phyloP scores from a whole-genome alignment of 495 filamentous ascomycete species.

The Arthonia radiata region DNA sequence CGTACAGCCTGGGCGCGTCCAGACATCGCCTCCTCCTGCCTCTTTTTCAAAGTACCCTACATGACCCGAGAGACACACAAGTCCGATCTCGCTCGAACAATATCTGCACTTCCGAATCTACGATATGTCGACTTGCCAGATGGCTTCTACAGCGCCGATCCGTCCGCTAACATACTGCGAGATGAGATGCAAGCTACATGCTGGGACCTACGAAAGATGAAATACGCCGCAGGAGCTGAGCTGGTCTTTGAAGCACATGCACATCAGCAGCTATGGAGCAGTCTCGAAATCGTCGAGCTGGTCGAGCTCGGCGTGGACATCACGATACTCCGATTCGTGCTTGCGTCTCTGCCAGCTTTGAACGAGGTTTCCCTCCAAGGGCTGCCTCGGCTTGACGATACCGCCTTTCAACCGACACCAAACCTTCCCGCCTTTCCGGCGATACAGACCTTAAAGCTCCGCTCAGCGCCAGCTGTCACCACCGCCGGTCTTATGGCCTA shows the following conservation, averaged over 20 bases:
- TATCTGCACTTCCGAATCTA: constrained; percentile 64
- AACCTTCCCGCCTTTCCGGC: constrained; percentile 42
- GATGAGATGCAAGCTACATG: constrained; percentile 68
- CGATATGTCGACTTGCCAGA: constrained; percentile 82
- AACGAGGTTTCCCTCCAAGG: constrained; percentile 46
- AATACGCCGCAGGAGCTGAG: constrained; percentile 55
- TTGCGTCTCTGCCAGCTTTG: constrained; percentile 39
- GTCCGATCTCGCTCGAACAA: constrained; percentile 57
- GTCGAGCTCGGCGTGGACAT: constrained; percentile 48
- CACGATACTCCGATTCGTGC: constrained; percentile 37
- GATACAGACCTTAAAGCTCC: constrained; percentile 40
- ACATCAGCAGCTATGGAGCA: constrained; percentile 41
- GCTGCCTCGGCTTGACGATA: constrained; percentile 45
- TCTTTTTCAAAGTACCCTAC: constrained; percentile 76
- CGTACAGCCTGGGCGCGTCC: constrained; percentile 54
- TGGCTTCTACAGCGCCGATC: constrained; percentile 60
- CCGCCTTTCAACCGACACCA: constrained; percentile 35
- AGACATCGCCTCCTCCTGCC: constrained; percentile 36
- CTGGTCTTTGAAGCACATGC: constrained; percentile 45
- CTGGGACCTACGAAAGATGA: constrained; percentile 68
- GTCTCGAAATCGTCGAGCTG: constrained; percentile 60
- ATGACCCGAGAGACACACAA: constrained; percentile 83
- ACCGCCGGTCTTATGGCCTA: constrained; percentile 39
- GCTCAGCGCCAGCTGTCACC: constrained; percentile 42
- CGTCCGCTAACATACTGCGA: constrained; percentile 43